Evolutionary conservation across 345 rosid species (phyloP).

Genomic region (Eucalyptus caleyi): DNA sequence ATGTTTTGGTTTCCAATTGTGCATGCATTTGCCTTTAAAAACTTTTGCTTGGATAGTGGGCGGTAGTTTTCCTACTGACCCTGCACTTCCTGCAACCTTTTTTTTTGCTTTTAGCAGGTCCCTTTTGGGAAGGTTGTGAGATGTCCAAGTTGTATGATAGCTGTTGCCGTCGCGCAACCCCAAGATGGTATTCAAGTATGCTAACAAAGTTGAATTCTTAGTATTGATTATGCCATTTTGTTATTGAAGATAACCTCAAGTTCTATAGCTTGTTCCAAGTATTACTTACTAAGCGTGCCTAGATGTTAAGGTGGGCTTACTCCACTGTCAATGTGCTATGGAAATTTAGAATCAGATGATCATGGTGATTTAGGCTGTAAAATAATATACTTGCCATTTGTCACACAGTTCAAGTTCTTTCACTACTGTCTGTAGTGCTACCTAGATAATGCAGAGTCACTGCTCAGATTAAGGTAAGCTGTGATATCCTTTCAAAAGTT

Average conservation of each 20-base stretch:
- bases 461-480: background rate
- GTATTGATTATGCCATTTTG: background rate
- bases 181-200: conserved; percentile 85
- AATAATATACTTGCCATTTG: background rate
- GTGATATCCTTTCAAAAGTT: background rate
- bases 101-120: conserved; percentile 39
- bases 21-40: background rate
- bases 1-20: background rate
- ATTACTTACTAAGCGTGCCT: background rate
- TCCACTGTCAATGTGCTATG: background rate
- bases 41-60: background rate
- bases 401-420: background rate
- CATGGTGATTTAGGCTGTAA: background rate
- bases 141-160: conserved; percentile 78
- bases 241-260: background rate
- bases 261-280: background rate
- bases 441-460: background rate
- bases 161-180: conserved; percentile 82
- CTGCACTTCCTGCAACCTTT: background rate
- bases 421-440: background rate
- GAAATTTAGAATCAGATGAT: background rate
- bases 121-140: conserved; percentile 91
- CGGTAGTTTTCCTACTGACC: background rate
- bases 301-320: background rate
- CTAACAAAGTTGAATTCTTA: background rate